A percentile compares a stretch with the other conserved stretches of the same genome.
These are phyloP conservation scores for Nemania bipapillata DNA, from an alignment of 2,329 filamentous ascomycete genomes.

Conservation along the genomic window DNA sequence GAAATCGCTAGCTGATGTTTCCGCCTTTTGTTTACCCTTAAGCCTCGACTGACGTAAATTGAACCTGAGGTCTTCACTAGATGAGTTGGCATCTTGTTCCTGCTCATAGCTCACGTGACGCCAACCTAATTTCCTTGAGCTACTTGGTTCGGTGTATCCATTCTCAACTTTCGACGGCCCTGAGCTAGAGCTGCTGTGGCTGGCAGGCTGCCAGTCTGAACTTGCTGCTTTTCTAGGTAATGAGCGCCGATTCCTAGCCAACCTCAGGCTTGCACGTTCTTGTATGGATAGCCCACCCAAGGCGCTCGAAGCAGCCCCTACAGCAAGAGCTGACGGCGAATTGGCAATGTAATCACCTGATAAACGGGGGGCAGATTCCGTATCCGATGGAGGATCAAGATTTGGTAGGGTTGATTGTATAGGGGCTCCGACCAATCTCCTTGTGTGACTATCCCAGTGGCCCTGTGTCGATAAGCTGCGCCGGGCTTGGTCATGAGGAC, in stretches of 20 bases:
- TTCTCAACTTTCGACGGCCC: slow-evolving; percentile 33
- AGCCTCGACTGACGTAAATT: slow-evolving; percentile 41
- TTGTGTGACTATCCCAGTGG: slow-evolving; percentile 67
- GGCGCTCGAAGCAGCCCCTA: slow-evolving; percentile 68
- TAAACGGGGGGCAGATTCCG: slow-evolving; percentile 50
- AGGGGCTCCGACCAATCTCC: slow-evolving; percentile 60
- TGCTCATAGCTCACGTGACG: slow-evolving; percentile 33
- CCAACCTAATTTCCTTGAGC: slow-evolving; percentile 40
- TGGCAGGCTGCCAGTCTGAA: slow-evolving; percentile 38
- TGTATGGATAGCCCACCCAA: slow-evolving; percentile 54
- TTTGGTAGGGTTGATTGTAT: slow-evolving; percentile 49
- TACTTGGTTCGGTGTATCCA: slow-evolving; percentile 41
- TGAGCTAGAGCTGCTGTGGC: slow-evolving; percentile 27
- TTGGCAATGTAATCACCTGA: slow-evolving; percentile 56
- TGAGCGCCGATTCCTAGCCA: slow-evolving; percentile 34
- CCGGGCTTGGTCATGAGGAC: slow-evolving; percentile 44
- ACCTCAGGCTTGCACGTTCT: slow-evolving; percentile 45
- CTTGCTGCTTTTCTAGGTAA: slow-evolving; percentile 36
- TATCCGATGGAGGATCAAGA: slow-evolving; percentile 47
- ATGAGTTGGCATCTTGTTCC: slow-evolving; percentile 39
- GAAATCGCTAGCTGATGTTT: slow-evolving; percentile 54
- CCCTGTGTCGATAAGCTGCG: slow-evolving; percentile 51
- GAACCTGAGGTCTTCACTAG: slow-evolving; percentile 41
- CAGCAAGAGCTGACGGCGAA: slow-evolving; percentile 61
- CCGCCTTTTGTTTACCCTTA: slow-evolving; percentile 57